A percentile compares a stretch with the other conserved stretches of the same genome.
Conservation (phyloP, 1,139 yeast genomes). For the Candida glucosophila region DNA sequence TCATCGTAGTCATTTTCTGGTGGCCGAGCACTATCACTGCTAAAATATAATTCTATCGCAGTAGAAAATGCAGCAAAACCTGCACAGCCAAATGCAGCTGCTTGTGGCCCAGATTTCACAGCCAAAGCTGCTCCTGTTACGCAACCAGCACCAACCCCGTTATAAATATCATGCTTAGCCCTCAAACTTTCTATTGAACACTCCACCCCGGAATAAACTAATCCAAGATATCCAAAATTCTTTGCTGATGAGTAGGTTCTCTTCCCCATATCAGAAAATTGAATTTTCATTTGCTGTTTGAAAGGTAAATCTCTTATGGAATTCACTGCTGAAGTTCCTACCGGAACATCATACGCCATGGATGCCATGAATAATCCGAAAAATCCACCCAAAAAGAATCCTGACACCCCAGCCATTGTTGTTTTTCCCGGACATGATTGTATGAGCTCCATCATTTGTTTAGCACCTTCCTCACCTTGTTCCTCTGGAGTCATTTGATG, state of each 20-base stretch:
- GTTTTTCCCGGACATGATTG: slow-evolving; percentile 95
- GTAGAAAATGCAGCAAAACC: slow-evolving; percentile 96
- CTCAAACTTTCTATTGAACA: slow-evolving; percentile 80
- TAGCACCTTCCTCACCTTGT: slow-evolving; percentile 90
- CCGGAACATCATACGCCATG: slow-evolving; percentile 76
- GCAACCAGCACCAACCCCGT: slow-evolving; percentile 91
- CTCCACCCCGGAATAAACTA: slow-evolving; percentile 91
- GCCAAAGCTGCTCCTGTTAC: slow-evolving; percentile 91
- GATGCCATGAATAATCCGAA: slow-evolving; percentile 97
- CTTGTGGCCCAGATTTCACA: slow-evolving; percentile 87
- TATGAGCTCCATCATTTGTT: slow-evolving; percentile 73
- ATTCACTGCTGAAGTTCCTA: slow-evolving; percentile 46
- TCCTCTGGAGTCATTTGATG: slow-evolving; percentile 82
- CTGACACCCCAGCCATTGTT: slow-evolving; percentile 85
- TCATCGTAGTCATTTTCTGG: slow-evolving; percentile 87
- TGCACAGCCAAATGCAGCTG: slow-evolving; percentile 87
- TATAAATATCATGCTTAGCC: slow-evolving; percentile 88
- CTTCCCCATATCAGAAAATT: slow-evolving; percentile 85
- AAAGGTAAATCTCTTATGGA: slow-evolving; percentile 78
- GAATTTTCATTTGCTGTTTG: slow-evolving; percentile 86
- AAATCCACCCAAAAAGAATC: slow-evolving; percentile 92
- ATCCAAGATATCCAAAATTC: slow-evolving; percentile 90
- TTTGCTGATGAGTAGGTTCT: slow-evolving; percentile 84
- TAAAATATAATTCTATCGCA: slow-evolving; percentile 85
- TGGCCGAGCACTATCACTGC: slow-evolving; percentile 79